These are phyloP conservation scores for Phytophthora chlamydospora DNA, from an alignment of 352 stramenopile species.

Conservation along the genomic window DNA sequence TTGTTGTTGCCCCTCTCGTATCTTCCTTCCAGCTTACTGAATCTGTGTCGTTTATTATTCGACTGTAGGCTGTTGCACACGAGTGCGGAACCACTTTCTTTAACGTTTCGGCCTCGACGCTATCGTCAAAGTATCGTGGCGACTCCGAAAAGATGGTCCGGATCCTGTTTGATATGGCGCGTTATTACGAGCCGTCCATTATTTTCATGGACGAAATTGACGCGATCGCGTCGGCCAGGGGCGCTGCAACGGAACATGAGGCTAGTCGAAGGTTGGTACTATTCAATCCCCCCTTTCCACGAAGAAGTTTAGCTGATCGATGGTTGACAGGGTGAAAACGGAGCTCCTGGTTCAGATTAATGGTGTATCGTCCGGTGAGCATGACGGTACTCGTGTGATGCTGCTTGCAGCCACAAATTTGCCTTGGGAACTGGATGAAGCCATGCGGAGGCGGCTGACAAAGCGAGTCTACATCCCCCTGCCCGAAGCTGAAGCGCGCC, in stretches of 20 bases:
- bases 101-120: constrained; percentile 93
- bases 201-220: constrained; percentile 99
- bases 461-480: constrained; percentile 94
- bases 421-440: constrained; percentile 97
- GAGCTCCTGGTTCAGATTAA: constrained; percentile 99
- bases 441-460: constrained; percentile 94
- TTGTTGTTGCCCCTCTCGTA: neutral
- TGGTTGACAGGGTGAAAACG: constrained; percentile 91
- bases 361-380: constrained; percentile 79
- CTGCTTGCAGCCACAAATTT: constrained; percentile 97
- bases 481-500: constrained; percentile 57
- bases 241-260: constrained; percentile 83
- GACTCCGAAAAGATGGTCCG: constrained; percentile 96
- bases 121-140: constrained; percentile 94
- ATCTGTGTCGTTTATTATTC: constrained; percentile 6
- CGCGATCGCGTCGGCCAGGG: constrained; percentile 84
- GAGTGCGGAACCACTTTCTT: constrained; percentile 98
- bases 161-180: constrained; percentile 98
- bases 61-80: constrained; percentile 82
- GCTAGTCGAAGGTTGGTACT: constrained; percentile 68
- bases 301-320: neutral
- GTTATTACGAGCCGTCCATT: constrained; percentile 96
- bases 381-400: constrained; percentile 75
- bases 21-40: neutral
- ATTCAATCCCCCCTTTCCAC: neutral